Percentiles rank a stretch among this genome's conserved stretches.
Evolutionary conservation across 2,329 filamentous ascomycete genomes (phyloP).

Genomic region (Pseudogymnoascus sp.): DNA sequence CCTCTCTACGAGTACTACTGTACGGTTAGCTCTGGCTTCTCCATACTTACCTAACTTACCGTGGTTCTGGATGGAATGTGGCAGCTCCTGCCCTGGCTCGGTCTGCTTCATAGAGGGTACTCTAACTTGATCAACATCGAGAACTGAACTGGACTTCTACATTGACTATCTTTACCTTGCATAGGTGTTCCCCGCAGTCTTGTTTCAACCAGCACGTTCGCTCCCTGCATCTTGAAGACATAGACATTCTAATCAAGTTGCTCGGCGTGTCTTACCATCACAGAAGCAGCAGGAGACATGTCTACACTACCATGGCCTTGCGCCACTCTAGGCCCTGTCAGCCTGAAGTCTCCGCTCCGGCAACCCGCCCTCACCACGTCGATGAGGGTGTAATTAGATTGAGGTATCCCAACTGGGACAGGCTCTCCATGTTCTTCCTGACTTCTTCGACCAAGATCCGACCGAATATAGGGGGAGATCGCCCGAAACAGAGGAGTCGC

Average conservation of each 20-base stretch:
- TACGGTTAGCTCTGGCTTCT: not conserved
- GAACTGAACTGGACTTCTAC: not conserved
- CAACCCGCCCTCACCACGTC: slow-evolving; percentile 1
- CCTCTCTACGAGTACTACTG: not conserved
- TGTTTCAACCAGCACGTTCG: not conserved
- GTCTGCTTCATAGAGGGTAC: not conserved
- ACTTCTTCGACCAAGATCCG: not conserved
- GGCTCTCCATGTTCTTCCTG: not conserved
- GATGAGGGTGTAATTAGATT: not conserved
- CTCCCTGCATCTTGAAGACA: not conserved
- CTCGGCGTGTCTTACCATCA: not conserved
- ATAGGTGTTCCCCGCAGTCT: not conserved
- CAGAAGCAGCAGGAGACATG: not conserved
- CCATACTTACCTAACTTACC: not conserved
- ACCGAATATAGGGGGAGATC: not conserved
- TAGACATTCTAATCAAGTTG: not conserved
- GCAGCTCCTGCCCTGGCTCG: not conserved
- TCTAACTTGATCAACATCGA: not conserved
- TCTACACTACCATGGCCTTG: not conserved
- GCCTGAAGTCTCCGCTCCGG: not conserved
- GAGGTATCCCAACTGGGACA: not conserved
- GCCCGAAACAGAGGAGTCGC: not conserved
- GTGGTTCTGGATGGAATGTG: not conserved
- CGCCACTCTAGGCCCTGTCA: not conserved
- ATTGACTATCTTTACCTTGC: not conserved